These are phyloP conservation scores for Kwoniella mangroviensis DNA, from an alignment of 768 basidiomycete genomes.

Conservation along the genomic window DNA sequence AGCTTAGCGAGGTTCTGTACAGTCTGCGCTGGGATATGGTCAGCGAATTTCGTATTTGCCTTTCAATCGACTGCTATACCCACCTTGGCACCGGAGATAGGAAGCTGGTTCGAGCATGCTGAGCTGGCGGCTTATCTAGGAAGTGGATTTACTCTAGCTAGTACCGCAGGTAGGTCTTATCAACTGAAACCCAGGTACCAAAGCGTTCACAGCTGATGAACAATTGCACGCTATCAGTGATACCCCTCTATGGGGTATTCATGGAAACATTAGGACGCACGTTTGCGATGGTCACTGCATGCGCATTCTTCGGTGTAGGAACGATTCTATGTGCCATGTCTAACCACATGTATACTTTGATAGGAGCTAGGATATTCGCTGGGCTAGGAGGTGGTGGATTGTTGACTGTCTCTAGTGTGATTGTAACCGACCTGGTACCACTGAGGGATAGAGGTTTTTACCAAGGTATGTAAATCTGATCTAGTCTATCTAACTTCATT, in stretches of 20 bases:
- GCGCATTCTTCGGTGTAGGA: constrained; percentile 47
- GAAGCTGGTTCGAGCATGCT: constrained; percentile 50
- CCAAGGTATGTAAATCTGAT: constrained; percentile 43
- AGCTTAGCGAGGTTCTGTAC: constrained; percentile 34
- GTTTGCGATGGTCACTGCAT: constrained; percentile 52
- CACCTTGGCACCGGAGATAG: constrained; percentile 48
- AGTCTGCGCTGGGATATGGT: constrained; percentile 43
- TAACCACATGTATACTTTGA: constrained; percentile 40
- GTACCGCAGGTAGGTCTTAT: constrained; percentile 44
- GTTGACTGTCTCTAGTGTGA: constrained; percentile 54
- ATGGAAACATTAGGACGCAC: constrained; percentile 54
- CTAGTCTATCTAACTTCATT: background rate
- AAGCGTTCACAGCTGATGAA: background rate
- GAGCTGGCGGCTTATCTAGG: constrained; percentile 55
- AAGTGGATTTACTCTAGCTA: constrained; percentile 49
- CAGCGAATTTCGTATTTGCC: constrained; percentile 55
- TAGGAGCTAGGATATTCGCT: constrained; percentile 45
- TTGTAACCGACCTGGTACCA: constrained; percentile 55
- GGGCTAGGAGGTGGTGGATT: constrained; percentile 55
- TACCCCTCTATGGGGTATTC: constrained; percentile 54
- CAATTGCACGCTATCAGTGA: too few species aligned
- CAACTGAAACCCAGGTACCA: background rate
- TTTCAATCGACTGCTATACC: constrained; percentile 55
- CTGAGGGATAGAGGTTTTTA: constrained; percentile 53
- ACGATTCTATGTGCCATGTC: constrained; percentile 44